A percentile compares a stretch with the other conserved stretches of the same genome.
Evolutionary conservation across 305 asterid species (phyloP).

Genomic region (Solanum aculeatissimum): DNA sequence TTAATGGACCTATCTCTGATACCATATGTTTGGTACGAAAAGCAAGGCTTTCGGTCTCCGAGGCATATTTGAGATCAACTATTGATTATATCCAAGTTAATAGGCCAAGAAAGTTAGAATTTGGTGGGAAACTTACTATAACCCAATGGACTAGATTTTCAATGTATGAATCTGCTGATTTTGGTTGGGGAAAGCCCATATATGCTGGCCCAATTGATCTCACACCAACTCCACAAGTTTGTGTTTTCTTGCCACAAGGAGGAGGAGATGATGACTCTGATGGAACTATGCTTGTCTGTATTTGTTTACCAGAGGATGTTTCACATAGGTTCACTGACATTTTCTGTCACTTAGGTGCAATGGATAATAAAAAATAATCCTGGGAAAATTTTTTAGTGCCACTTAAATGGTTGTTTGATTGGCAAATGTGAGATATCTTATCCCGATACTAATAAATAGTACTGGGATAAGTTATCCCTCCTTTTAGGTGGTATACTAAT

Average conservation of each 20-base stretch:
- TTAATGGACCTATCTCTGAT: slow-evolving; percentile 20
- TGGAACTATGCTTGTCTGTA: slow-evolving; percentile 67
- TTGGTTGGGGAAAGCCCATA: slow-evolving; percentile 78
- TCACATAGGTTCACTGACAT: slow-evolving; percentile 31
- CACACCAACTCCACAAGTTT: slow-evolving; percentile 81
- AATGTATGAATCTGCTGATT: slow-evolving; percentile 65
- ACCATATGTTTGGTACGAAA: slow-evolving; percentile 35
- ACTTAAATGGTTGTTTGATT: too few species aligned
- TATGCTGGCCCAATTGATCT: slow-evolving; percentile 88
- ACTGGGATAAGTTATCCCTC: too few species aligned
- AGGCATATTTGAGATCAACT: slow-evolving; percentile 72
- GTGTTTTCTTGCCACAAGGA: slow-evolving; percentile 65
- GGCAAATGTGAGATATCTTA: too few species aligned
- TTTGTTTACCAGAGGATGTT: slow-evolving; percentile 81
- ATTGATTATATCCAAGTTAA: slow-evolving; percentile 51
- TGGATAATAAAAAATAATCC: too few species aligned
- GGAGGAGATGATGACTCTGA: slow-evolving; percentile 28
- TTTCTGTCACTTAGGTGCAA: slow-evolving; percentile 21
- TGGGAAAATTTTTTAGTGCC: too few species aligned
- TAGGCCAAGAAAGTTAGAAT: slow-evolving; percentile 70
- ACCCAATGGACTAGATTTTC: slow-evolving; percentile 91
- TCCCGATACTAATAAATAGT: too few species aligned
- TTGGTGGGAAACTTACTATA: slow-evolving; percentile 67
- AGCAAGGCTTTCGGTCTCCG: slow-evolving; percentile 47
- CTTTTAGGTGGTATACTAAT: too few species aligned